Evolutionary conservation across 768 basidiomycete species (phyloP), one percentile per base, ranked within the genome.

Genomic region (Leucosporidium yakuticum): DNA sequence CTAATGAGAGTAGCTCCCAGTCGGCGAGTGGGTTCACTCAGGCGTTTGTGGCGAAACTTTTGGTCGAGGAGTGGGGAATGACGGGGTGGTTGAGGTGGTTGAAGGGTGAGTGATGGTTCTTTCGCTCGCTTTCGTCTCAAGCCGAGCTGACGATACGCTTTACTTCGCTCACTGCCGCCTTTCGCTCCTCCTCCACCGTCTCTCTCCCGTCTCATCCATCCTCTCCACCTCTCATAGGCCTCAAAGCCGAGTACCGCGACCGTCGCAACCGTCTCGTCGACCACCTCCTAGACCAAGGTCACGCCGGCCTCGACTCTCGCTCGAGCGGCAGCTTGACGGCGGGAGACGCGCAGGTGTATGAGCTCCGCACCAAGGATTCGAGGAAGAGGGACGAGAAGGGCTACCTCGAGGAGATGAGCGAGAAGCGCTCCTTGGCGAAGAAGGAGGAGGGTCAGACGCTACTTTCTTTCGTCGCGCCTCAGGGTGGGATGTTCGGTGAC

Each of bases 401-500:
- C 78, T 77, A 69, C 85, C 80, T 53, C 84, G 81, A 76, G 77
- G 64, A 62, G 54, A 77, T 76, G 74, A 74, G 77, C 64, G 83
- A 85, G 77, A 85, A 44, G 39, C 3, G 8, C 6, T 9, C 39
- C 11, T 84, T 79, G 71, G 68, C 27, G 71, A 77, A 20, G 27
- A 60, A 59, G 62, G 66, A 57, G 54, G 57, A 67, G 73, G 69
- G 68, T 15, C 73, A 72, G 48, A 76, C 81, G 29, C 74, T 87
- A 67, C 83, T 90, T 70, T 85, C 84, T 57, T 87, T 90, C 75
- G 83, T 88, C 2, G 87, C 89, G 19, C 89, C 90, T 0, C 83
- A 83, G 2, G 83, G 87, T n/a, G 90, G 90, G 12, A 93, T 91
- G 90, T 91, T 90, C 78, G 86, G 85, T 85, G 75, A 62, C 32